phyloP scores from a whole-genome alignment of 176 grass and related monocot genomes.

The Zea luxurians region DNA sequence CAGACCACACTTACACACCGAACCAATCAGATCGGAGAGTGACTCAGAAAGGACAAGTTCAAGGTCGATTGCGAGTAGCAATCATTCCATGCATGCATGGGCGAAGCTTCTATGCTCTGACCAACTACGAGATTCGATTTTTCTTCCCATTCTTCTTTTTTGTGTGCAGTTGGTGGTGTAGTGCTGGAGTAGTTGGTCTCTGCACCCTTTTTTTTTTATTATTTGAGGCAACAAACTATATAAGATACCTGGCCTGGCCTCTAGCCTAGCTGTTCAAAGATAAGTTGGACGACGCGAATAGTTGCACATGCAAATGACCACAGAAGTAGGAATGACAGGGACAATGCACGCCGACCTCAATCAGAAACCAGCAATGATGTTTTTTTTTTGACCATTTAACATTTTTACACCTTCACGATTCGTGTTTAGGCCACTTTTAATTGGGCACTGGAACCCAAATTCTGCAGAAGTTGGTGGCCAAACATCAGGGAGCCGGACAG shows the following conservation, averaged over 20 bases:
- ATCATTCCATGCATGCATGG: slow-evolving; percentile 25
- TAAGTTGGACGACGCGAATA: neutral
- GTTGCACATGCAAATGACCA: neutral
- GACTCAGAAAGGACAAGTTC: neutral
- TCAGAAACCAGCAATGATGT: neutral
- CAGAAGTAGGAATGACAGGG: neutral
- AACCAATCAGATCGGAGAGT: no score
- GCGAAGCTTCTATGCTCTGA: slow-evolving; percentile 15
- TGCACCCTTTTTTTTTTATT: neutral
- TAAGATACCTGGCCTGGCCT: neutral
- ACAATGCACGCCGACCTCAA: neutral
- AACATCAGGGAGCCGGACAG: neutral
- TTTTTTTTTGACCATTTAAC: neutral
- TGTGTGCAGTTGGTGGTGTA: neutral
- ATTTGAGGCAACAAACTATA: neutral
- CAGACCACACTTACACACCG: no score
- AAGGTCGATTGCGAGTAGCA: neutral
- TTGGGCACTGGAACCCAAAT: neutral
- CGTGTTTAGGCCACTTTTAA: neutral
- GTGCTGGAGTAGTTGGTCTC: slow-evolving; percentile 27
- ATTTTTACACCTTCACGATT: neutral
- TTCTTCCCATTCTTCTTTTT: neutral
- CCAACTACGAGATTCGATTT: slow-evolving; percentile 33
- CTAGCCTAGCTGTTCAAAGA: neutral
- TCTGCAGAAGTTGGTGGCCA: neutral